These are phyloP conservation scores for Exserohilum turcica DNA, from an alignment of 2,329 filamentous ascomycete species.

Conservation along the genomic window DNA sequence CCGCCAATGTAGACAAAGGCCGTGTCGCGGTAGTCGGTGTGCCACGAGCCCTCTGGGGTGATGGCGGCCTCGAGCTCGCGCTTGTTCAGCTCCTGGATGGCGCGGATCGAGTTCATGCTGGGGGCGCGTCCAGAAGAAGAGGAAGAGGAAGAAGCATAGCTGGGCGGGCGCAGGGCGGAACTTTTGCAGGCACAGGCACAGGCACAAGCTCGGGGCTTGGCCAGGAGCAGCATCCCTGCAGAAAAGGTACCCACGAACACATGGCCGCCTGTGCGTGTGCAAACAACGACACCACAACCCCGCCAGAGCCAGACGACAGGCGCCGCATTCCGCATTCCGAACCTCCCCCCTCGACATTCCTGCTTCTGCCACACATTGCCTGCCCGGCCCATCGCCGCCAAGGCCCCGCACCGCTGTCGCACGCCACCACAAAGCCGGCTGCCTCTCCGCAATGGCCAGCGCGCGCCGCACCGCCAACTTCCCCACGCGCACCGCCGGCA, in stretches of 20 bases:
- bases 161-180: background rate
- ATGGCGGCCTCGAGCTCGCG: conserved; percentile 90
- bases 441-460: conserved; percentile 44
- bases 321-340: conserved; percentile 22
- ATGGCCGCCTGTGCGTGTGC: conserved; percentile 17
- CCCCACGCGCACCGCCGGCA: conserved; percentile 29
- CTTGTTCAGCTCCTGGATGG: conserved; percentile 91
- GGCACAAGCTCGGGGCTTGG: too few species aligned
- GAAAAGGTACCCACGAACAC: conserved; percentile 33
- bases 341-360: background rate
- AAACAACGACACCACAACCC: conserved; percentile 29
- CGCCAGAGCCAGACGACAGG: conserved; percentile 17
- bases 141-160: background rate
- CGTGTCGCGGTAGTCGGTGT: conserved; percentile 95
- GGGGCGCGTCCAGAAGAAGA: conserved; percentile 1
- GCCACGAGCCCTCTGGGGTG: conserved; percentile 87
- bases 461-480: conserved; percentile 41
- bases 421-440: conserved; percentile 23
- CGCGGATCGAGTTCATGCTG: conserved; percentile 90
- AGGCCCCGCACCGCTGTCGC: background rate
- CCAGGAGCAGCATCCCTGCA: conserved; percentile 33
- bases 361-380: conserved; percentile 1
- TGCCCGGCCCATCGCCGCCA: background rate
- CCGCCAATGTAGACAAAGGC: conserved; percentile 97
- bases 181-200: conserved; percentile 35